These are phyloP conservation scores for Liquidambar formosana DNA, from an alignment of 164 flowering plant genomes.

Conservation along the genomic window DNA sequence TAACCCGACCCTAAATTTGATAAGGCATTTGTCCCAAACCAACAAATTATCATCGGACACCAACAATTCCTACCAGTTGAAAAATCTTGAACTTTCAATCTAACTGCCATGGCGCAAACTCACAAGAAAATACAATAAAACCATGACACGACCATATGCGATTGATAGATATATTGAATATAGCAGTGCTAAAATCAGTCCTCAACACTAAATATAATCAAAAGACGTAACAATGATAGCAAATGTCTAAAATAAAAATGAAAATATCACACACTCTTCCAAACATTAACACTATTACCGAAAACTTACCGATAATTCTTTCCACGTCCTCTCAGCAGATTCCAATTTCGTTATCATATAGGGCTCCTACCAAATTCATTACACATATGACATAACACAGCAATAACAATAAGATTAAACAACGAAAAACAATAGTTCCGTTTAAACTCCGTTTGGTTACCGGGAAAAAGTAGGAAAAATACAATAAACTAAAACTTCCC, in stretches of 20 bases:
- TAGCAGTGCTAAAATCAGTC: too few relatives aligned
- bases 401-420: neutral
- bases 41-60: neutral
- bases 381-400: constrained; percentile 12
- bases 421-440: neutral
- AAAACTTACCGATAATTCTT: constrained; percentile 76
- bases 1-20: neutral
- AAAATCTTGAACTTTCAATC: neutral
- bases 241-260: too few relatives aligned
- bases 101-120: neutral
- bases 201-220: neutral
- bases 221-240: too few relatives aligned
- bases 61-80: neutral
- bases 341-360: constrained; percentile 82
- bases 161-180: too few relatives aligned
- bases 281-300: neutral
- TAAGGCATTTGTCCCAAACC: neutral
- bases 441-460: neutral
- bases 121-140: too few relatives aligned
- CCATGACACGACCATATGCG: too few relatives aligned
- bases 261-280: neutral
- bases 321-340: constrained; percentile 94
- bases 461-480: neutral
- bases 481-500: neutral
- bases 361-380: constrained; percentile 65